phyloP scores from a whole-genome alignment of 331 rosid genomes.

The Quercus tomentella region DNA sequence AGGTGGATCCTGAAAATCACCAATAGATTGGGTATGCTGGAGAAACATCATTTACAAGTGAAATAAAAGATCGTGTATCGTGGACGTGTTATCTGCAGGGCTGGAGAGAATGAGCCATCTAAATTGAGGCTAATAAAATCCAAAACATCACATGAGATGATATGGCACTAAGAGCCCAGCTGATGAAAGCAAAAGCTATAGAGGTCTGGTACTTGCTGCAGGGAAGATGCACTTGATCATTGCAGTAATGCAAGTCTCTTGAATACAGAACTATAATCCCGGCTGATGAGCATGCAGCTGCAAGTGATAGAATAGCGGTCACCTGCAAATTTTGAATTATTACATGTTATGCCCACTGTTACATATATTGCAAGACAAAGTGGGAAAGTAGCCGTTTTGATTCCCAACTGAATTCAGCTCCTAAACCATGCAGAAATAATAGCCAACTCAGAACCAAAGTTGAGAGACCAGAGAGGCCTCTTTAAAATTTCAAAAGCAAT shows the following conservation, averaged over 20 bases:
- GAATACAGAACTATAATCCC: slow-evolving; percentile 60
- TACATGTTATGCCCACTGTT: not conserved
- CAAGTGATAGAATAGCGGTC: slow-evolving; percentile 80
- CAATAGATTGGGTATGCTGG: slow-evolving; percentile 13
- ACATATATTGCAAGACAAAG: not conserved
- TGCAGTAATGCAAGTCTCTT: slow-evolving; percentile 52
- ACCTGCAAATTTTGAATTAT: slow-evolving; percentile 53
- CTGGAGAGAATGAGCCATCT: slow-evolving; percentile 28
- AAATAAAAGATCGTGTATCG: slow-evolving; percentile 17
- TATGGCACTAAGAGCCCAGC: slow-evolving; percentile 74
- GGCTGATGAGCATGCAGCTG: slow-evolving; percentile 89
- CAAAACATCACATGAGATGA: slow-evolving; percentile 93
- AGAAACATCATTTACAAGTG: slow-evolving; percentile 35
- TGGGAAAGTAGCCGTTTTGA: not conserved
- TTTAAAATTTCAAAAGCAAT: not conserved
- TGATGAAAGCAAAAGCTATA: slow-evolving; percentile 71
- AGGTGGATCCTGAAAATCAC: slow-evolving; percentile 5
- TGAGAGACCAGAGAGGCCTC: not conserved
- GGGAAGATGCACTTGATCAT: slow-evolving; percentile 20
- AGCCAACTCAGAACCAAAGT: not conserved
- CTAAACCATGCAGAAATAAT: not conserved
- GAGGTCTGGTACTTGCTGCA: slow-evolving; percentile 68
- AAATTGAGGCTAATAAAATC: slow-evolving; percentile 69
- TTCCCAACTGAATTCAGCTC: not conserved
- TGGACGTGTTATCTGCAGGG: slow-evolving; percentile 10